Base-by-base conservation (phyloP, 1,139 yeast species). In the Zygotorulaspora mrakii region DNA sequence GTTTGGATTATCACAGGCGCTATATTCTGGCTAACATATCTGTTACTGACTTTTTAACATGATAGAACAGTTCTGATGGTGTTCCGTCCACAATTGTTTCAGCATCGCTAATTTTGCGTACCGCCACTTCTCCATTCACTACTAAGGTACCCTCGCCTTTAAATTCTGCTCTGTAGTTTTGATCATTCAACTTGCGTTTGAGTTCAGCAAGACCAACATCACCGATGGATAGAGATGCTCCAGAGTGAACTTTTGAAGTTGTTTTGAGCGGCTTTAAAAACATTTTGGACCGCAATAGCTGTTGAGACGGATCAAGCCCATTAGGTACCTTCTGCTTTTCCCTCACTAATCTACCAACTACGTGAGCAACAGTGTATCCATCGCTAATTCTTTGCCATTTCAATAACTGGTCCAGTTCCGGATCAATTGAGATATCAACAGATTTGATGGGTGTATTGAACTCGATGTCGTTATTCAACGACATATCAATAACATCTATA, bases 61-160 rank as follows among this genome's bases (percentile, higher is more conserved):
- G 74, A 61, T 88, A 88, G 64, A 86, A 91, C 43, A 86, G 74
- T 2, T 76, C 75, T 4, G 89, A 81, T 8, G 84, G 76, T 11
- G 76, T 74, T 3, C 98, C 98, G 53, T 91, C 96, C 17, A 94
- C 79, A 6, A 82, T 69, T 14, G 94, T 75, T 56, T 83, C 83
- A 29, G 96, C 95, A 35, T 88, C 88, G 7, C 77, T 76, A 2
- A 84, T 72, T 61, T 91, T 89, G 43, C 87, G 69, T 6, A 91
- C 77, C 1, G 89, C 82, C 17, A 91, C 75, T 40, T 68, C 69
- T 45, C 83, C 85, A 55, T 89, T 89, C 27, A 94, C 84, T 6
- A 89, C 95, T 37, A 91, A 67, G 0, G 89, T 80, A 59, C 97
- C 98, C 59, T 88, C 96, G 41, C 96, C 94, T 57, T 84, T 79